phyloP scores from a whole-genome alignment of 2,329 filamentous ascomycete genomes.

The Tolypocladium tropicale region DNA sequence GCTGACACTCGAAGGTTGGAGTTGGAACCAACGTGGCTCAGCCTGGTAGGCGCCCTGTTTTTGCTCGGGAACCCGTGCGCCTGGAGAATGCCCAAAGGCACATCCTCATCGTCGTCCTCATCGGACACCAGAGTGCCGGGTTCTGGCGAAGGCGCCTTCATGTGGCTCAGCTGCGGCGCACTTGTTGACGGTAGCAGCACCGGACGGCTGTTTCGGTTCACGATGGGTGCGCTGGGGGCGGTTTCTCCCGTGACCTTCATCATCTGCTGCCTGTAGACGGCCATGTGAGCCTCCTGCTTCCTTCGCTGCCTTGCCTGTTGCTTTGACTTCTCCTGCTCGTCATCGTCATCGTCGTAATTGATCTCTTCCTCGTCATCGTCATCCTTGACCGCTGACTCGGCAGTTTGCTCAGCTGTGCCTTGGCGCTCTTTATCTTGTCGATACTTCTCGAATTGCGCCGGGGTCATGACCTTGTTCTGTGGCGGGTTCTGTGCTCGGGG shows the following conservation, averaged over 20 bases:
- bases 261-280: conserved; percentile 88
- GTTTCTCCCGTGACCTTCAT: conserved; percentile 86
- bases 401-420: conserved; percentile 29
- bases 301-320: conserved; percentile 65
- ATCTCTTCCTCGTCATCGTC: conserved; percentile 55
- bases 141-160: conserved; percentile 25
- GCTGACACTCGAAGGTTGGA: conserved; percentile 56
- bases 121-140: conserved; percentile 46
- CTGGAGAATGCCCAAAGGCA: conserved; percentile 75
- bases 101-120: conserved; percentile 84
- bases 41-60: conserved; percentile 60
- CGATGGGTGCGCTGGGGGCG: conserved; percentile 13
- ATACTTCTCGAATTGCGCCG: conserved; percentile 76
- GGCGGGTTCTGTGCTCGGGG: conserved; percentile 27
- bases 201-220: conserved; percentile 35
- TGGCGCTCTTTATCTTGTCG: conserved; percentile 62
- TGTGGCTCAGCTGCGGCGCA: conserved; percentile 45
- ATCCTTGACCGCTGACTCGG: conserved; percentile 37
- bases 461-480: conserved; percentile 77
- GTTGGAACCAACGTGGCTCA: conserved; percentile 56
- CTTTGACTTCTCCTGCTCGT: conserved; percentile 66
- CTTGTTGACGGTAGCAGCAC: conserved; percentile 48
- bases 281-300: conserved; percentile 84
- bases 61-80: conserved; percentile 82
- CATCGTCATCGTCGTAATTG: conserved; percentile 64